Base-by-base conservation (phyloP, 257 asterid species). In the Anisodus tanguticus region DNA sequence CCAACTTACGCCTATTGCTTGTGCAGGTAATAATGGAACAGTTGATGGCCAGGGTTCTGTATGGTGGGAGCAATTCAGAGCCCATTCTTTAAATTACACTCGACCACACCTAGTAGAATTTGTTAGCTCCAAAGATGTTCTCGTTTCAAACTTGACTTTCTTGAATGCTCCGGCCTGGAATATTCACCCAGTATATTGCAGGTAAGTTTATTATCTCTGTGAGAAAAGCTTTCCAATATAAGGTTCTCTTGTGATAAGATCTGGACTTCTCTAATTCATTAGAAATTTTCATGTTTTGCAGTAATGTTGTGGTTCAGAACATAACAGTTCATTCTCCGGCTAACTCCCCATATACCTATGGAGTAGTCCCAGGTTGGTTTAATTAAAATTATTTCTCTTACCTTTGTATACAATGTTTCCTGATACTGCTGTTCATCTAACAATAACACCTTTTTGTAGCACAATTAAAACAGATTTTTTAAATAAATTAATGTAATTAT, bases 11-110 rank as follows among this genome's bases (percentile, higher is more conserved):
- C 37, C 80, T 51, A 66, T 13, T 51, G n/a, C 11, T 82, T 84
- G 22, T 70, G 64, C 88, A 94, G 98, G 98, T 45, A 92, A 94
- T 72, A 93, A 92, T 85, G 98, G 97, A 86, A 94, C 94, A 31
- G 89, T 94, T 54, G 94, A 94, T 45, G 97, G 98, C 26, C 98
- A 93, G 78, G 98, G 98, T 82, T 93, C 92, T 3, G 85, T 94
- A 78, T 94, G 97, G 97, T 94, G 98, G 98, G 92, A 94, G 74
- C 88, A 83, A 79, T 26, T 89, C 58, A 87, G 54, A 58, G 15
- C 82, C 59, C 89, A 86, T 88, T 85, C 95, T 43, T 89, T 94
- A 68, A 91, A 94, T 86, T 89, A 94, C 87, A 93, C 97, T 74
- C 90, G 95, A 55, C 98, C 98, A 0, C 94, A 93, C 90, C 88